Evolutionary conservation across 805 yeast genomes (phyloP), one percentile per base, ranked within the genome.

Genomic region (Candida anglica): DNA sequence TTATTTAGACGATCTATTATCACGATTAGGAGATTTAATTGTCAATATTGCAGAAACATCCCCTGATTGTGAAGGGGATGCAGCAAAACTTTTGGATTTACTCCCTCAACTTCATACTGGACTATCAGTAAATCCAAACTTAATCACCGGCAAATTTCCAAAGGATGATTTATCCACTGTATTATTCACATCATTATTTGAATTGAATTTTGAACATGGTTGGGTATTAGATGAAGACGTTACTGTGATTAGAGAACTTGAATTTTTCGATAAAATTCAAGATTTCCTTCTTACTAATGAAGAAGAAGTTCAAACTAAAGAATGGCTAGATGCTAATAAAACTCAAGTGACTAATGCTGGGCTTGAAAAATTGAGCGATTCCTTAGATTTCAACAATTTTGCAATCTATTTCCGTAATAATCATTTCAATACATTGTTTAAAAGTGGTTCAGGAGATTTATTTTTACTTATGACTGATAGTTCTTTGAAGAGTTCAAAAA

Each of bases 371-470:
- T 53, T 85, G 41, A 61, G 63, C 39, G 53, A 58, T 5, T 48
- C 66, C 3, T 52, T 86, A 18, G 50, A 56, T 1, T 68, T 71
- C 11, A 79, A 79, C 27, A 71, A 79, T 5, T 68, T 80, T 36
- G 75, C 80, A 1, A 77, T 91, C 0, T 73, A 91, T 41, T 93
- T 89, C 63, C 71, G 97, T 50, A 91, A 93, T 57, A 89, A 93
- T 55, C 96, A 88, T 55, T 91, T 86, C 58, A 74, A 74, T 42
- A 86, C 96, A 0, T 52, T 89, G 8, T 73, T 67, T 45, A 80
- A 79, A 48, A 53, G 55, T 15, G 56, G 53, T 13, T 60, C 58
- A 26, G 66, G 66, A 19, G 68, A 69, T 35, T 62, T 91, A 20
- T 87, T 75, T 50, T 57, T 75, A 4, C 63, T 91, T 18, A 81